phyloP scores from a whole-genome alignment of 1,284 basidiomycete species.

The Papiliotrema fonsecae region DNA sequence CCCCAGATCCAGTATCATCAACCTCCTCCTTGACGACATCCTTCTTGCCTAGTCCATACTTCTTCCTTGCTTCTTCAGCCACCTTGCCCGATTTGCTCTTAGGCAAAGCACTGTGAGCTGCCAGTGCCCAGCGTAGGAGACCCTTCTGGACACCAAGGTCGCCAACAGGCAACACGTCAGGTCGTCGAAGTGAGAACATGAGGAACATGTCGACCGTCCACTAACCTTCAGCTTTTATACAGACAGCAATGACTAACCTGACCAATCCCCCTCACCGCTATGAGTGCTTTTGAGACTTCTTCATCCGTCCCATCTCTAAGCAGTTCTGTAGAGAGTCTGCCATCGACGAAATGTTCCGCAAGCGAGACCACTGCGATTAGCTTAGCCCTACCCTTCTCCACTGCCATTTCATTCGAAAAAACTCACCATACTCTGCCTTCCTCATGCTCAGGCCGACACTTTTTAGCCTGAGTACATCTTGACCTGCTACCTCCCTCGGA shows the following conservation, averaged over 20 bases:
- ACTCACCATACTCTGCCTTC: slow-evolving; percentile 78
- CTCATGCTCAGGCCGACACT: slow-evolving; percentile 69
- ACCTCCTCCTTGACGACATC: slow-evolving; percentile 8
- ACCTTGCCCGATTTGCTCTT: slow-evolving; percentile 16
- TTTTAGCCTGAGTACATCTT: slow-evolving; percentile 58
- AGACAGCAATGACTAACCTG: slow-evolving; percentile 48
- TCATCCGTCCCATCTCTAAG: slow-evolving; percentile 67
- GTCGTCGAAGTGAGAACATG: slow-evolving; percentile 76
- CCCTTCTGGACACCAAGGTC: slow-evolving; percentile 79
- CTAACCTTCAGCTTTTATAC: slow-evolving; percentile 7
- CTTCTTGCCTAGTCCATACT: slow-evolving; percentile 10
- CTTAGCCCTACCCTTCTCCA: too few relatives aligned
- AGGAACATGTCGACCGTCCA: slow-evolving; percentile 78
- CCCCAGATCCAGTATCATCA: slow-evolving; percentile 7
- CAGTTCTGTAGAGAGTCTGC: slow-evolving; percentile 66
- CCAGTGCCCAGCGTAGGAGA: slow-evolving; percentile 66
- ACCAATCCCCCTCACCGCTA: slow-evolving; percentile 74
- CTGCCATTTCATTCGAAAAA: too few relatives aligned
- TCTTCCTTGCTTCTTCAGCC: slow-evolving; percentile 3
- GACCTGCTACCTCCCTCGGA: slow-evolving; percentile 61
- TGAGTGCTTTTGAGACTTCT: slow-evolving; percentile 67
- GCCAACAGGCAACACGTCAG: slow-evolving; percentile 74
- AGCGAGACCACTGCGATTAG: slow-evolving; percentile 64
- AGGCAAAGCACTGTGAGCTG: slow-evolving; percentile 54
- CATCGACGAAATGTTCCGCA: slow-evolving; percentile 69